Percentiles rank a stretch among this genome's conserved stretches.
These are phyloP conservation scores for Penicillium carneum DNA, from an alignment of 2,329 filamentous ascomycete genomes.

Conservation along the genomic window DNA sequence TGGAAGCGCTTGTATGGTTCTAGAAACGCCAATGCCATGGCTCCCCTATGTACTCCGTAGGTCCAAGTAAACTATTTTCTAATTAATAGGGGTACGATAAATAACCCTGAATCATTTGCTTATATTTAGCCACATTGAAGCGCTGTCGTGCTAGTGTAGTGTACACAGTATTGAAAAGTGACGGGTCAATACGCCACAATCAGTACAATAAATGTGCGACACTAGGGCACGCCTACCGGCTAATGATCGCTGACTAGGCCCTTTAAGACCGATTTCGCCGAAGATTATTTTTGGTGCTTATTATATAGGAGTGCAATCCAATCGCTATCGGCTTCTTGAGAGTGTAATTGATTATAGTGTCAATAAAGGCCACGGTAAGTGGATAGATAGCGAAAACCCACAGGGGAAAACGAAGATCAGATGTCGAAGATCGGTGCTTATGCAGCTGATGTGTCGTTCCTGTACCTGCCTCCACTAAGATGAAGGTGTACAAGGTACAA, in stretches of 20 bases:
- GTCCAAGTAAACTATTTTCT: neutral
- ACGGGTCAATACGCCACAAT: slow-evolving; percentile 19
- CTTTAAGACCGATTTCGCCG: slow-evolving; percentile 9
- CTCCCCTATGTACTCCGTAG: neutral
- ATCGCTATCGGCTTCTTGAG: neutral
- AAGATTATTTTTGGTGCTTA: slow-evolving; percentile 32
- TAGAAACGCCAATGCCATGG: slow-evolving; percentile 7
- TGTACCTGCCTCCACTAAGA: slow-evolving; percentile 15
- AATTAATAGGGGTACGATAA: slow-evolving; percentile 7
- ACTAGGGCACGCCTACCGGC: slow-evolving; percentile 29
- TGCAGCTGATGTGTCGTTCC: slow-evolving; percentile 29
- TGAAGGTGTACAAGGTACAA: slow-evolving; percentile 9
- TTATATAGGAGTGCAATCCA: neutral
- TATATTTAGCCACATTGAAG: slow-evolving; percentile 29
- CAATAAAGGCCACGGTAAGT: neutral
- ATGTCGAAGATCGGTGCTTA: neutral
- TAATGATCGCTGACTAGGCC: slow-evolving; percentile 32
- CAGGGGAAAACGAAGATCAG: neutral
- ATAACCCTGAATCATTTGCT: slow-evolving; percentile 3
- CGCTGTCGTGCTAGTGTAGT: slow-evolving; percentile 18
- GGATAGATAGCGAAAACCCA: neutral
- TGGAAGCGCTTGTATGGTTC: slow-evolving; percentile 2
- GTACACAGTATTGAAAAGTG: slow-evolving; percentile 17
- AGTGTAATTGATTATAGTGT: neutral
- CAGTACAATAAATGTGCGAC: slow-evolving; percentile 34